Conservation (phyloP, 306 rosid genomes). For the Rosa persica region DNA sequence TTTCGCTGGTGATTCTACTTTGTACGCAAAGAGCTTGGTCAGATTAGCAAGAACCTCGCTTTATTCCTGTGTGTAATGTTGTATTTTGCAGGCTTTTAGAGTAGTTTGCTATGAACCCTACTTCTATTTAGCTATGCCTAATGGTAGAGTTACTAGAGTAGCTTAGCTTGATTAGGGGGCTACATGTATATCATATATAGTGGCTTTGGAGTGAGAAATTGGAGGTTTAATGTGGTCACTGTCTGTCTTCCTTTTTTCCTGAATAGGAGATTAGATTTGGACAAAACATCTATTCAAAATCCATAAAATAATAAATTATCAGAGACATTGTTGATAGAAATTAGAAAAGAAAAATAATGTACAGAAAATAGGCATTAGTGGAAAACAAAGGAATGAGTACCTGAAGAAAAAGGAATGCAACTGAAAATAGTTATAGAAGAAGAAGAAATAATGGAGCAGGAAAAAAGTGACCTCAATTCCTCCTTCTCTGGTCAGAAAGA, state of each 20-base stretch:
- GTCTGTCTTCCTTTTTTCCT: not conserved
- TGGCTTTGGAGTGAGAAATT: not conserved
- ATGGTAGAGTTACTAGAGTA: not conserved
- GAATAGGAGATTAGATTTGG: not conserved
- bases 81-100: not conserved
- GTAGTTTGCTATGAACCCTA: not conserved
- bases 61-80: not conserved
- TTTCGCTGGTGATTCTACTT: not conserved
- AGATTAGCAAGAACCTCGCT: not conserved
- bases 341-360: not conserved
- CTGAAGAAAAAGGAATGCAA: not conserved
- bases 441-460: conserved; percentile 13
- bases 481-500: conserved; percentile 27
- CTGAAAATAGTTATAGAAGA: not conserved
- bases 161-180: conserved; percentile 1
- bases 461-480: conserved; percentile 9
- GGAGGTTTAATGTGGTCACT: not conserved
- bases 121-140: not conserved
- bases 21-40: conserved; percentile 8
- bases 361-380: not conserved
- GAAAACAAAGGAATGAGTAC: not conserved
- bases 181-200: not conserved
- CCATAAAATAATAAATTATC: not conserved
- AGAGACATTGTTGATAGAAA: not conserved
- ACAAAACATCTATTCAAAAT: not conserved